phyloP scores from a whole-genome alignment of 371 early-diverging fungal species.

The Actinomucor elegans region DNA sequence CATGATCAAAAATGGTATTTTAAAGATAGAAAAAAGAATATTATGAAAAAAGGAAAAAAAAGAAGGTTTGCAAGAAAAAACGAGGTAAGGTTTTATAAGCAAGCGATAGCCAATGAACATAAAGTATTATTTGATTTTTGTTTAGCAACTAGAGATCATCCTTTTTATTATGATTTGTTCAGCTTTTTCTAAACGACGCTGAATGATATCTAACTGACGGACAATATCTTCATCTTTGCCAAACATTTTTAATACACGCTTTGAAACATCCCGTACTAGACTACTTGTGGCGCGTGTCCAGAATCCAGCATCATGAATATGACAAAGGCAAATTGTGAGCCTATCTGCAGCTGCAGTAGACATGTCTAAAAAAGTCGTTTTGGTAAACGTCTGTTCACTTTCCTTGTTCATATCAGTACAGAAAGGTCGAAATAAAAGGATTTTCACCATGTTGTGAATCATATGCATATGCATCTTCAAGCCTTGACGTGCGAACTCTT shows the following conservation, averaged over 20 bases:
- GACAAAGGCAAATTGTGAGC: slow-evolving; percentile 20
- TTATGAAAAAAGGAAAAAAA: not conserved
- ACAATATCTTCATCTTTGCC: slow-evolving; percentile 37
- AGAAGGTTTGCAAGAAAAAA: not conserved
- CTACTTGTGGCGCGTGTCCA: slow-evolving; percentile 21
- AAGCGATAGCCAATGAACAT: too few species aligned
- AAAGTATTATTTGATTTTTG: too few species aligned
- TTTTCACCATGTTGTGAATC: slow-evolving; percentile 36
- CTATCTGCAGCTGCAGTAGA: slow-evolving; percentile 32
- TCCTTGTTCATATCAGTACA: slow-evolving; percentile 13
- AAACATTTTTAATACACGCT: slow-evolving; percentile 27
- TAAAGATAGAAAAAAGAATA: not conserved
- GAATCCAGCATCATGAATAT: not conserved
- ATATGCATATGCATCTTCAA: slow-evolving; percentile 33
- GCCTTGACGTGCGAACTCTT: not conserved
- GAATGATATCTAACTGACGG: slow-evolving; percentile 11
- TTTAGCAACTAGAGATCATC: too few species aligned
- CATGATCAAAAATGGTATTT: not conserved
- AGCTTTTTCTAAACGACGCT: slow-evolving; percentile 1
- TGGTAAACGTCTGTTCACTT: slow-evolving; percentile 38
- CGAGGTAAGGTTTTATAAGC: too few species aligned
- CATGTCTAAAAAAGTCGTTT: slow-evolving; percentile 45
- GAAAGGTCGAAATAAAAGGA: slow-evolving; percentile 44
- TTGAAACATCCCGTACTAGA: slow-evolving; percentile 31
- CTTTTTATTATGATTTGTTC: not conserved